Evolutionary conservation across 805 yeast genomes (phyloP).

Genomic region (Pichia heedii): DNA sequence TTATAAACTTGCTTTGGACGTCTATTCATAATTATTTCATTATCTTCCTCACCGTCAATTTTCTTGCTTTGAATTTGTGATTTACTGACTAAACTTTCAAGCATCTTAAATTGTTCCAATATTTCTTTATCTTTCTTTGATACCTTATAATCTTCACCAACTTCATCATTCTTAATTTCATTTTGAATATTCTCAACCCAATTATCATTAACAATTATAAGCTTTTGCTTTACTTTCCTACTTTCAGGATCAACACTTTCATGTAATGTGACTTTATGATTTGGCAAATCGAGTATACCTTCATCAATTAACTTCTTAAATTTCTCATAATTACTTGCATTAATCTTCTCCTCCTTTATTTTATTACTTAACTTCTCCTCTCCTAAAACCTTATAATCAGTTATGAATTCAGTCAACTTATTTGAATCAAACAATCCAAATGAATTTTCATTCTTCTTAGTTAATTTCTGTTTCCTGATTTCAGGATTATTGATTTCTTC

Average conservation of each 20-base stretch:
- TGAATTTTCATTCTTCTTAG: conserved; percentile 6
- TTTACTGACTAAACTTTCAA: conserved; percentile 15
- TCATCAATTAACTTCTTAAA: conserved; percentile 15
- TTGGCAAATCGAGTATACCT: conserved; percentile 17
- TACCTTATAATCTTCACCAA: neutral
- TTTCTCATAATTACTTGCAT: conserved; percentile 9
- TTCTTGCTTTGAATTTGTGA: conserved; percentile 9
- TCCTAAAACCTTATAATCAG: conserved; percentile 14
- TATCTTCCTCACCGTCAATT: conserved; percentile 4
- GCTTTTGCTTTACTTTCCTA: conserved; percentile 14
- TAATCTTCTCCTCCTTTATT: conserved; percentile 9
- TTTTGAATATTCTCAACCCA: conserved; percentile 8
- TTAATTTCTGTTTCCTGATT: conserved; percentile 1
- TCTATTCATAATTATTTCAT: conserved; percentile 8
- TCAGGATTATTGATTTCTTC: conserved; percentile 6
- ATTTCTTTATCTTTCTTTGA: conserved; percentile 9
- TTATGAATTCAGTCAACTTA: conserved; percentile 16
- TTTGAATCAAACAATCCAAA: conserved; percentile 14
- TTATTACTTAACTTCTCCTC: conserved; percentile 1
- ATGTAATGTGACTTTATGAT: conserved; percentile 15
- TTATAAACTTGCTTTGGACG: conserved; percentile 8
- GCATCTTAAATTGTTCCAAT: conserved; percentile 14
- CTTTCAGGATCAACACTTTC: conserved; percentile 10
- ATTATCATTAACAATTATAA: conserved; percentile 19
- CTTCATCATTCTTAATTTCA: conserved; percentile 5